Percentiles rank a stretch among this genome's conserved stretches.
Evolutionary conservation across 768 basidiomycete genomes (phyloP).

Genomic region (Sistotremastrum niveocremeum): DNA sequence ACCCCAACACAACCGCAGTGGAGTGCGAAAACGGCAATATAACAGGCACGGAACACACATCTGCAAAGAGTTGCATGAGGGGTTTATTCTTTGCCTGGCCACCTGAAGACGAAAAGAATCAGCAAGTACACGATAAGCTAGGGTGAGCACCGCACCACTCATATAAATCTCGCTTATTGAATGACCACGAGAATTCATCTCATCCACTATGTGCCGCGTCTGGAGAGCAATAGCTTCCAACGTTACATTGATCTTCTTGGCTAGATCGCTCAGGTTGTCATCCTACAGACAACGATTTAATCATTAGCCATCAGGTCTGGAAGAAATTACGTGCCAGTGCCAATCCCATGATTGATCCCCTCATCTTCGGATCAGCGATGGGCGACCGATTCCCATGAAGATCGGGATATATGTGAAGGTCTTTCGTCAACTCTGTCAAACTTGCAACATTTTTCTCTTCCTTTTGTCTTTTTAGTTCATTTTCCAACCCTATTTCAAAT

Average conservation of each 20-base stretch:
- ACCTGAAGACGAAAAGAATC: constrained; percentile 25
- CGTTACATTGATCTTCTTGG: constrained; percentile 80
- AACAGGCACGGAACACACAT: constrained; percentile 71
- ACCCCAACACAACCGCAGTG: constrained; percentile 81
- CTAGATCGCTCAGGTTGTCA: constrained; percentile 62
- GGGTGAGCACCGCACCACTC: constrained; percentile 27
- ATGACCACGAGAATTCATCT: constrained; percentile 82
- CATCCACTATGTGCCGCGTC: constrained; percentile 86
- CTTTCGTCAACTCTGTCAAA: constrained; percentile 30
- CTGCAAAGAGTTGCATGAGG: constrained; percentile 83
- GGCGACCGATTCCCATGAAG: constrained; percentile 94
- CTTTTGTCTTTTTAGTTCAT: constrained; percentile 55
- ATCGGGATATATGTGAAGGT: constrained; percentile 88
- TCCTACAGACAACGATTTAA: constrained; percentile 29
- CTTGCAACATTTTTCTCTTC: constrained; percentile 35
- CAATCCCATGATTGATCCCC: constrained; percentile 81
- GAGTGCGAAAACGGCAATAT: constrained; percentile 65
- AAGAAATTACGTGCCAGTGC: constrained; percentile 38
- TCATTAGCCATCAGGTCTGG: background rate
- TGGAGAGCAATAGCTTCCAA: constrained; percentile 91
- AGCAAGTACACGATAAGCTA: background rate
- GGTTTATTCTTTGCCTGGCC: constrained; percentile 83
- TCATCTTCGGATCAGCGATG: constrained; percentile 90
- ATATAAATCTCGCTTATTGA: constrained; percentile 75
- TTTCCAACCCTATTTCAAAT: background rate